Base-by-base conservation (phyloP, 148 eudicot genomes). In the Suaeda aralocaspica region DNA sequence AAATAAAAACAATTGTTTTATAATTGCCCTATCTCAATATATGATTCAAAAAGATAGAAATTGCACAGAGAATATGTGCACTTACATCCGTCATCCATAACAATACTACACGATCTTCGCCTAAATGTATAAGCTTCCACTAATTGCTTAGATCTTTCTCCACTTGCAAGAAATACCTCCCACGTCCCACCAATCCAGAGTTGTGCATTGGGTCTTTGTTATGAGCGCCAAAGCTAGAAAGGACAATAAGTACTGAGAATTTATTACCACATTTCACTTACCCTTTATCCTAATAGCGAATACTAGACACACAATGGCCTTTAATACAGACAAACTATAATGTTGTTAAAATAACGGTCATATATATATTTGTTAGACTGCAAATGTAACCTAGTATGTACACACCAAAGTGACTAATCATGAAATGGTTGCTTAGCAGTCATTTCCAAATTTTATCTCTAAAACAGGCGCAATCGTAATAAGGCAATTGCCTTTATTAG, bases 131-230 rank as follows among this genome's bases (percentile, higher is more conserved):
- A 72, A 93, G 96, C 86, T 77, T 86, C 98, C 98, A 90, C 57
- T 84, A 77, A 66, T 83, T 74, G 74, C 82, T 82, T 56, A 93
- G 85, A 63, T 93, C 72, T 65, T 83, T 80, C 48, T 75, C 77
- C 60, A 96, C 98, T 80, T 93, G 98, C 80, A 93, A 72, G 71
- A 91, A 91, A 82, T 93, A 93, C 80, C 96, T 83, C 41, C 96
- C 96, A 77, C 91, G n/a, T n/a, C n/a, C n/a, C n/a, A n/a, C n/a
- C 98, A 12, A 96, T 93, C 98, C 96, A 93, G 56, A 93, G 85
- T 60, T 83, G 79, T 67, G 98, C 98, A 77, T 87, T 89, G 71
- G 84, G n/a, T 76, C 81, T 75, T 79, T 33, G 95, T 90, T 72
- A 93, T 67, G 63, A 93, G 89, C 14, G 96, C 98, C 87, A 93